These are phyloP conservation scores for Tolypocladium tundrense DNA, from an alignment of 2,329 filamentous ascomycete genomes.

Conservation along the genomic window DNA sequence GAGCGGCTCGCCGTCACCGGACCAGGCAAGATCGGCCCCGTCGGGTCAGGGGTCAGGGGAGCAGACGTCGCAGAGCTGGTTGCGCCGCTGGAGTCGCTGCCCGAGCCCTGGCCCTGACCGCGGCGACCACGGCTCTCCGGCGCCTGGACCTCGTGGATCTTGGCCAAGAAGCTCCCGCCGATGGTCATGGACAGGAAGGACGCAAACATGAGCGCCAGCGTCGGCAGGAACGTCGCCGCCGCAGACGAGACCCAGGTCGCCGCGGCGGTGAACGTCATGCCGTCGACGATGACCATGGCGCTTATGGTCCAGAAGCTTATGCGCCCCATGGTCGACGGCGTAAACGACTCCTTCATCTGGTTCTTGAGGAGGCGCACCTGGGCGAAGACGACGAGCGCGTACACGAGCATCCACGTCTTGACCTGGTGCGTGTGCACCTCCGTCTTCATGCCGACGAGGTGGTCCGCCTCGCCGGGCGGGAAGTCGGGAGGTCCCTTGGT, in stretches of 20 bases:
- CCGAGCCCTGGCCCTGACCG: conserved; percentile 16
- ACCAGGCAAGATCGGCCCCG: conserved; percentile 24
- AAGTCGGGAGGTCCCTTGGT: conserved; percentile 52
- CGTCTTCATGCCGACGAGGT: conserved; percentile 50
- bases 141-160: conserved; percentile 48
- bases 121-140: conserved; percentile 44
- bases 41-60: conserved; percentile 14
- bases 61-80: conserved; percentile 13
- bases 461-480: conserved; percentile 37
- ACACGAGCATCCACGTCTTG: conserved; percentile 48
- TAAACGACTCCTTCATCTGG: conserved; percentile 57
- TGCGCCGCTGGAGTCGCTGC: conserved; percentile 10
- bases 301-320: conserved; percentile 54
- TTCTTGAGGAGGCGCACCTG: conserved; percentile 52
- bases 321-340: conserved; percentile 56
- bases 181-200: conserved; percentile 47
- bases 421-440: conserved; percentile 47
- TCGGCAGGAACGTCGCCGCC: conserved; percentile 44
- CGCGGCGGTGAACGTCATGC: conserved; percentile 46
- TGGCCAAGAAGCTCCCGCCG: conserved; percentile 46
- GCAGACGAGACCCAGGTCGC: conserved; percentile 46
- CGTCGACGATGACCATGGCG: conserved; percentile 54
- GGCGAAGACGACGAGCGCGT: conserved; percentile 45
- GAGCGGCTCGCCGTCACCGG: conserved; percentile 26
- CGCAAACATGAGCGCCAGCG: conserved; percentile 39